These are phyloP conservation scores for Aureobasidium pullulans DNA, from an alignment of 2,329 filamentous ascomycete genomes.

Conservation along the genomic window DNA sequence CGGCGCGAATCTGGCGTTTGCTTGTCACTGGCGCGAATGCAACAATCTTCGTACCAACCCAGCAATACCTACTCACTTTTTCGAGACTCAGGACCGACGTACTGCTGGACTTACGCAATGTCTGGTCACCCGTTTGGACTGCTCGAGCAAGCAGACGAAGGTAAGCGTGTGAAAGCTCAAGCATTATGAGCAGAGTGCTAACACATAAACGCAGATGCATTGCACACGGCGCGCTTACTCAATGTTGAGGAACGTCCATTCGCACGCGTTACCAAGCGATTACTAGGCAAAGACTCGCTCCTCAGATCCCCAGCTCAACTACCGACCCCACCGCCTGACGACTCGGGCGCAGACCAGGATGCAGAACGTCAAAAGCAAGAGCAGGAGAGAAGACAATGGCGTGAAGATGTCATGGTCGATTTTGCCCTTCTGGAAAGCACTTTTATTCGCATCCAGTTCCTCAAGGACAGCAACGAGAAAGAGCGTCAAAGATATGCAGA, in stretches of 20 bases:
- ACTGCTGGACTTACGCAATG: background rate
- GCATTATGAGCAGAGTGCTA: background rate
- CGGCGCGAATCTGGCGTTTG: background rate
- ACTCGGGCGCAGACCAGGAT: slow-evolving; percentile 38
- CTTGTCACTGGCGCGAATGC: background rate
- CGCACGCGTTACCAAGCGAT: slow-evolving; percentile 75
- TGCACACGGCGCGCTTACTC: slow-evolving; percentile 80
- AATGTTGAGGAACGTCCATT: slow-evolving; percentile 90
- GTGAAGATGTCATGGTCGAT: slow-evolving; percentile 78
- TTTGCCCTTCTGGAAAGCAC: slow-evolving; percentile 82
- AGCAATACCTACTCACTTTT: background rate
- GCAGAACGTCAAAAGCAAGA: slow-evolving; percentile 43
- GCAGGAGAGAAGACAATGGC: slow-evolving; percentile 59
- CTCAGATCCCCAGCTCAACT: slow-evolving; percentile 50
- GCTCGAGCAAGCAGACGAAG: slow-evolving; percentile 66
- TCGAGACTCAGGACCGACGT: background rate
- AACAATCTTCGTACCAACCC: background rate
- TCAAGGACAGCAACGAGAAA: slow-evolving; percentile 70
- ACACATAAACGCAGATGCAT: slow-evolving; percentile 50
- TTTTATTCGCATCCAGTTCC: slow-evolving; percentile 80
- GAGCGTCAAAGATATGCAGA: slow-evolving; percentile 78
- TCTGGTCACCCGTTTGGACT: slow-evolving; percentile 38
- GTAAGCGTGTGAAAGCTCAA: slow-evolving; percentile 19
- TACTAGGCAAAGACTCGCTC: slow-evolving; percentile 62
- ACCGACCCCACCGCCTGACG: slow-evolving; percentile 61